Conservation (phyloP, 2,329 filamentous ascomycete genomes). For the Fusarium sp. region DNA sequence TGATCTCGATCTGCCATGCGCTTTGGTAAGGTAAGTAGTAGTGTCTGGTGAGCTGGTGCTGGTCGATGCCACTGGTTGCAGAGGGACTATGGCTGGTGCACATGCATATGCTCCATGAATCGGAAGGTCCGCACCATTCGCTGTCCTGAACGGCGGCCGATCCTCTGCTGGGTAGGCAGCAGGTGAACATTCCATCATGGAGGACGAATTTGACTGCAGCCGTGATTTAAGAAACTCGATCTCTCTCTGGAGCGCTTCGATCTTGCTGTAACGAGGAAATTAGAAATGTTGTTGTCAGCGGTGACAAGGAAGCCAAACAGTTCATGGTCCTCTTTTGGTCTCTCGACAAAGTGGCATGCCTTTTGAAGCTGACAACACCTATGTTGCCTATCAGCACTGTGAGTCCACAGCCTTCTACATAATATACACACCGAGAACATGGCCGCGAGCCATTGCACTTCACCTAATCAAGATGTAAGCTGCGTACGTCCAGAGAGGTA, state of each 20-base stretch:
- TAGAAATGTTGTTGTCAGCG: fast-evolving
- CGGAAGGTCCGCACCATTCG: fast-evolving
- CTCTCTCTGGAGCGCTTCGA: constrained; percentile 8
- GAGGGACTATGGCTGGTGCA: background rate
- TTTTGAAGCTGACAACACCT: constrained; percentile 11
- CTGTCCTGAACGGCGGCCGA: background rate
- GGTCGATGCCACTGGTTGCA: background rate
- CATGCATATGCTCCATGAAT: background rate
- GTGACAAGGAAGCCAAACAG: background rate
- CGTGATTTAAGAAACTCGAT: background rate
- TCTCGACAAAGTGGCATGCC: background rate
- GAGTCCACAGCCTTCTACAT: fast-evolving
- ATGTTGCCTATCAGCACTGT: background rate
- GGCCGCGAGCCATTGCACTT: constrained; percentile 15
- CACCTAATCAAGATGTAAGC: background rate
- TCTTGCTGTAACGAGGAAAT: background rate
- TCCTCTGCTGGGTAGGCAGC: fast-evolving
- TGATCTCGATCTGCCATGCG: background rate
- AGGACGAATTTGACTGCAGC: background rate
- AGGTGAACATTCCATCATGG: fast-evolving
- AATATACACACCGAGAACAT: background rate
- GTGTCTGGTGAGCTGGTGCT: constrained; percentile 1
- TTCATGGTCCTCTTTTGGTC: constrained; percentile 7
- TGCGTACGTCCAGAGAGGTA: fast-evolving
- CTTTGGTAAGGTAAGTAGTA: fast-evolving